Percentiles rank a stretch among this genome's conserved stretches.
phyloP scores from a whole-genome alignment of 345 rosid genomes.

The Hypericum perforatum region DNA sequence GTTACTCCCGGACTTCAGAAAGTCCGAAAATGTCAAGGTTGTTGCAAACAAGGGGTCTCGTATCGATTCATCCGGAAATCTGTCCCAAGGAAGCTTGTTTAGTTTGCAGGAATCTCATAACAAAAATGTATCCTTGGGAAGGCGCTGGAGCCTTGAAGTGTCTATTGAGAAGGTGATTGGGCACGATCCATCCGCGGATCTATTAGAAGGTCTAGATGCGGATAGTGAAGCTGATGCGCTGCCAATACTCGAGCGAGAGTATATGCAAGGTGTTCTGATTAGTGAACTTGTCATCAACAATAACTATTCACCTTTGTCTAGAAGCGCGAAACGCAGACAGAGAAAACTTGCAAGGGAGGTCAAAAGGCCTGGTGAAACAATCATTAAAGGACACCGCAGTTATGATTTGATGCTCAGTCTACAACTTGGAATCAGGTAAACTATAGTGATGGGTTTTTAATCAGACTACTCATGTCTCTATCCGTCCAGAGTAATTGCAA shows the following conservation, averaged over 20 bases:
- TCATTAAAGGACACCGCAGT: constrained; percentile 93
- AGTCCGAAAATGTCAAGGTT: constrained; percentile 46
- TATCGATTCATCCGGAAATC: constrained; percentile 33
- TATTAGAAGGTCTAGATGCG: constrained; percentile 32
- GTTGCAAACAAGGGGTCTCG: constrained; percentile 29
- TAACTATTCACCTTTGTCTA: constrained; percentile 56
- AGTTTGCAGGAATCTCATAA: constrained; percentile 69
- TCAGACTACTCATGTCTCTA: too few species aligned
- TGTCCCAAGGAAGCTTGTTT: constrained; percentile 59
- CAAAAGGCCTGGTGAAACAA: constrained; percentile 87
- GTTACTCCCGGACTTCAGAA: constrained; percentile 70
- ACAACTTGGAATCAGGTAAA: constrained; percentile 93
- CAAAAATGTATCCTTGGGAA: constrained; percentile 65
- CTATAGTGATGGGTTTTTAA: background rate
- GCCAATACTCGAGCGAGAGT: constrained; percentile 80
- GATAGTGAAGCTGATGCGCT: constrained; percentile 30
- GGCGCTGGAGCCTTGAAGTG: constrained; percentile 98
- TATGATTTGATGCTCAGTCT: constrained; percentile 92
- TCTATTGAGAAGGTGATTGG: constrained; percentile 92
- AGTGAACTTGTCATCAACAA: constrained; percentile 73
- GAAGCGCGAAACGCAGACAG: constrained; percentile 63
- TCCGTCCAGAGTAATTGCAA: too few species aligned
- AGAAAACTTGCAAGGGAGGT: constrained; percentile 65
- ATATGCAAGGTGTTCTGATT: constrained; percentile 94
- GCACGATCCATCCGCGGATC: constrained; percentile 50